Conservation (phyloP, 2,329 filamentous ascomycete genomes). For the Pyrenochaeta sp. region DNA sequence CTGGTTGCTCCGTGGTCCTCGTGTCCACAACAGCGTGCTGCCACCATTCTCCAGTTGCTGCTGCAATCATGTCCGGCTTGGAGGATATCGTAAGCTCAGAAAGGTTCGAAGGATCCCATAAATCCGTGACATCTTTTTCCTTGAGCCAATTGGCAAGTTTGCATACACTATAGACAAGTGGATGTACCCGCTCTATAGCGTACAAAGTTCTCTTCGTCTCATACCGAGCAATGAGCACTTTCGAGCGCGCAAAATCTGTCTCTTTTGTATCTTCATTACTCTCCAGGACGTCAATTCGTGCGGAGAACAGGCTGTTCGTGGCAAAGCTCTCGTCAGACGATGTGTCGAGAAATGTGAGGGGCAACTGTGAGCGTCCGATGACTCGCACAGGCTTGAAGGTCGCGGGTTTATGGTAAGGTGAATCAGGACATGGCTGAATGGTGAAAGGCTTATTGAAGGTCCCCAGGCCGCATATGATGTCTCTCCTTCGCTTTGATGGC, state of each 20-base stretch:
- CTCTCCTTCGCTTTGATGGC: constrained; percentile 43
- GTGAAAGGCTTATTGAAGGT: constrained; percentile 37
- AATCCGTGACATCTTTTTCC: constrained; percentile 59
- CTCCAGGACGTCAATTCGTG: constrained; percentile 45
- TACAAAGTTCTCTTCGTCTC: constrained; percentile 74
- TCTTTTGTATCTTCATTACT: constrained; percentile 11
- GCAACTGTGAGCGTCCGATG: constrained; percentile 47
- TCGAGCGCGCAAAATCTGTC: constrained; percentile 12
- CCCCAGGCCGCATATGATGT: constrained; percentile 39
- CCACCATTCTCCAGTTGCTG: constrained; percentile 39
- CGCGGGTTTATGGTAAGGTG: constrained; percentile 36
- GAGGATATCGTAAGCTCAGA: constrained; percentile 66
- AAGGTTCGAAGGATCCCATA: constrained; percentile 32
- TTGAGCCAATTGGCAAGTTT: constrained; percentile 73
- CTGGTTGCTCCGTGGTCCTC: constrained; percentile 20
- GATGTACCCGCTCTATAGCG: constrained; percentile 74
- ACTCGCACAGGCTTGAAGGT: constrained; percentile 46
- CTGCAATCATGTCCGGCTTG: constrained; percentile 45
- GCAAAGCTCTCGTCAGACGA: constrained; percentile 29
- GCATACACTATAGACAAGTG: constrained; percentile 72
- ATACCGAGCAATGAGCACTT: constrained; percentile 46
- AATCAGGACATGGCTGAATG: constrained; percentile 42
- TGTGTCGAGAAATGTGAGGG: constrained; percentile 49
- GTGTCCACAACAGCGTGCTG: constrained; percentile 34
- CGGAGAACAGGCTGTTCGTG: constrained; percentile 44